These are phyloP conservation scores for Carpinus fangiana DNA, from an alignment of 306 rosid genomes.

Conservation along the genomic window DNA sequence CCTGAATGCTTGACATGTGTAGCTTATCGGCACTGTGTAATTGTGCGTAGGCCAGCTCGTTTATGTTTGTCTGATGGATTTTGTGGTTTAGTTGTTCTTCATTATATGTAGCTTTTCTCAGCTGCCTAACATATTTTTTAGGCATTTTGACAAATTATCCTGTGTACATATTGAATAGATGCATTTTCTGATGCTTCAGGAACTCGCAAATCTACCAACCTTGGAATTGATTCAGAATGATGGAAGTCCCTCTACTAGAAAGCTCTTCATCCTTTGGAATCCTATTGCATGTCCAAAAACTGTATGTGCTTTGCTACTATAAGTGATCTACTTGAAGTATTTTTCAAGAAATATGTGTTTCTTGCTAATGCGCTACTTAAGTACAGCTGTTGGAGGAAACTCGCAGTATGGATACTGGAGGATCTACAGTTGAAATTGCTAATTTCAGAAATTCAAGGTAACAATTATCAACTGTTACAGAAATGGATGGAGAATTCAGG, in stretches of 20 bases:
- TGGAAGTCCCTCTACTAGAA: slow-evolving; percentile 93
- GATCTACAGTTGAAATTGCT: slow-evolving; percentile 40
- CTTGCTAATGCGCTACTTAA: slow-evolving; percentile 28
- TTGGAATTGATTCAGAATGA: slow-evolving; percentile 81
- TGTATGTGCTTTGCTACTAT: slow-evolving; percentile 40
- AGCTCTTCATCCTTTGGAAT: slow-evolving; percentile 91
- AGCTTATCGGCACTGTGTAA: not conserved
- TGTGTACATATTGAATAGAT: not conserved
- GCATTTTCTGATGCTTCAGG: slow-evolving; percentile 46
- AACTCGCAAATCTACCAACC: slow-evolving; percentile 76
- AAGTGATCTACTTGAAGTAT: not conserved
- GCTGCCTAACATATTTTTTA: not conserved
- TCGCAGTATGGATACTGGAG: slow-evolving; percentile 25
- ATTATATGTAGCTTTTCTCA: too few species aligned
- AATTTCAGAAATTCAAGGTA: slow-evolving; percentile 64
- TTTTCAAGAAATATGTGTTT: slow-evolving; percentile 17
- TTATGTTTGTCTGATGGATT: not conserved
- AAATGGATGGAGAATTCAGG: slow-evolving; percentile 6
- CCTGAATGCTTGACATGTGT: not conserved
- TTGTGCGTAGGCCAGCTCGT: not conserved
- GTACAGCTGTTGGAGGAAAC: slow-evolving; percentile 42
- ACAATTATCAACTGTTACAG: slow-evolving; percentile 11
- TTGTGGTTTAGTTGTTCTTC: not conserved
- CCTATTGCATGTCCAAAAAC: slow-evolving; percentile 43
- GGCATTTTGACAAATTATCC: not conserved